Base-by-base conservation (phyloP, 768 basidiomycete genomes). In the Mycena metata region DNA sequence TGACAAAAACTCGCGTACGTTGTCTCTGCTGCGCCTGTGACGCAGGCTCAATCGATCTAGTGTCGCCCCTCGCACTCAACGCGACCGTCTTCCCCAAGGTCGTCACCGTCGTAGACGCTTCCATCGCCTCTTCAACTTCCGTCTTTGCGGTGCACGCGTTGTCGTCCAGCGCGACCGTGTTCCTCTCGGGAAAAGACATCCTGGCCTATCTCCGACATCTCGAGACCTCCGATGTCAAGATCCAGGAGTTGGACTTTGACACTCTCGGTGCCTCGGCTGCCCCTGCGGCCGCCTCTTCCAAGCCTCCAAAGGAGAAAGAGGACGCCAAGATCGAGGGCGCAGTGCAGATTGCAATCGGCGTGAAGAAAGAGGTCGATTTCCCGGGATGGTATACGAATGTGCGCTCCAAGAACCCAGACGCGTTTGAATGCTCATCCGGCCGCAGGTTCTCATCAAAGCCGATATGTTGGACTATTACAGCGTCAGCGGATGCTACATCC, bases 381-480 rank as follows among this genome's bases (percentile, higher is more conserved):
- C 82, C 96, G 11, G 86, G 89, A 17, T 98, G 96, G 96, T 97
- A 98, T 78, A 95, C 94, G 66, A 95, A 89, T 76, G 96, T 96
- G 69, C 69, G 87, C 82, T 23, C 16, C 46, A n/a, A 60, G 21
- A 33, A 15, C 33, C 35, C 5, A 36, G 51, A 39, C 39, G 39
- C 17, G 51, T 35, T 17, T 5, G 30, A 47, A 63, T 36, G 51
- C 42, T 65, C 24, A 74, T 58, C 64, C 66, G 46, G 67, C 15
- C 74, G 21, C 64, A 97, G 96, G 96, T 98, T n/a, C 84, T 99
- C 69, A 83, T 98, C 81, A 98, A 98, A 84, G 93, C 96, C 6
- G 96, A 99, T 72, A 99, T 99, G 98, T 81, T 99, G 60, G 98
- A 99, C 75, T 99, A 99, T 81, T 99, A 99, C 84, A 96, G 90